phyloP scores from a whole-genome alignment of 352 stramenopile genomes.

The Phytopythium boreale region DNA sequence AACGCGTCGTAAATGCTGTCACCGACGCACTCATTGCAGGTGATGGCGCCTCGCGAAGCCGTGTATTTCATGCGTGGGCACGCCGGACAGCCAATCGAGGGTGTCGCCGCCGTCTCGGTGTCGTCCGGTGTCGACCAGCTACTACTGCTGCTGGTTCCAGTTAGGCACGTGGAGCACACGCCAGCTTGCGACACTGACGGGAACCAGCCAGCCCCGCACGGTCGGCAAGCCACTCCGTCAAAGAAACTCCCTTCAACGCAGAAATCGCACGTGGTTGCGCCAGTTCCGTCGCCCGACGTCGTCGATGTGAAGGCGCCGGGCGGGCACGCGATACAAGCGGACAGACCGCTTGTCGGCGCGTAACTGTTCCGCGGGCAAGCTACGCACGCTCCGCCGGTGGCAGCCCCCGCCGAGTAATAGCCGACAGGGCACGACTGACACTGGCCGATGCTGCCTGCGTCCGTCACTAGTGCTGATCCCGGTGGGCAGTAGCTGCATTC shows the following conservation, averaged over 20 bases:
- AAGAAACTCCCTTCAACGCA: conserved; percentile 31
- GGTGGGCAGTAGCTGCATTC: conserved; percentile 22
- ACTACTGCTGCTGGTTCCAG: conserved; percentile 31
- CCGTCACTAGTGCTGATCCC: conserved; percentile 22
- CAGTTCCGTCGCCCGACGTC: conserved; percentile 15
- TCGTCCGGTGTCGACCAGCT: conserved; percentile 1
- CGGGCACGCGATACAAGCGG: conserved; percentile 29
- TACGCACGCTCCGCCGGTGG: conserved; percentile 33
- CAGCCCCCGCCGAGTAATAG: conserved; percentile 22
- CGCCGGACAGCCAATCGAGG: conserved; percentile 24
- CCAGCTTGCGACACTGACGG: conserved; percentile 16
- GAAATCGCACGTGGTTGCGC: conserved; percentile 22
- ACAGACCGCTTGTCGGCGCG: conserved; percentile 14
- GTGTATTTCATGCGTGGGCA: conserved; percentile 47
- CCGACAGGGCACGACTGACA: conserved; percentile 41
- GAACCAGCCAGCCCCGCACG: conserved; percentile 20
- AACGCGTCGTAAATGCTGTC: conserved; percentile 19
- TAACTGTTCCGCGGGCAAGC: conserved; percentile 44
- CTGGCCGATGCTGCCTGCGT: background rate
- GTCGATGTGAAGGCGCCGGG: conserved; percentile 30
- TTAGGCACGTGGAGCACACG: conserved; percentile 34
- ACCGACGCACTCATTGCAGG: conserved; percentile 29
- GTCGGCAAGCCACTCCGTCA: conserved; percentile 24
- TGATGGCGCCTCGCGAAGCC: conserved; percentile 14
- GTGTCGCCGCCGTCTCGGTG: background rate